Conservation (phyloP, 108 stramenopile species). For the Poteriospumella lacustris region DNA sequence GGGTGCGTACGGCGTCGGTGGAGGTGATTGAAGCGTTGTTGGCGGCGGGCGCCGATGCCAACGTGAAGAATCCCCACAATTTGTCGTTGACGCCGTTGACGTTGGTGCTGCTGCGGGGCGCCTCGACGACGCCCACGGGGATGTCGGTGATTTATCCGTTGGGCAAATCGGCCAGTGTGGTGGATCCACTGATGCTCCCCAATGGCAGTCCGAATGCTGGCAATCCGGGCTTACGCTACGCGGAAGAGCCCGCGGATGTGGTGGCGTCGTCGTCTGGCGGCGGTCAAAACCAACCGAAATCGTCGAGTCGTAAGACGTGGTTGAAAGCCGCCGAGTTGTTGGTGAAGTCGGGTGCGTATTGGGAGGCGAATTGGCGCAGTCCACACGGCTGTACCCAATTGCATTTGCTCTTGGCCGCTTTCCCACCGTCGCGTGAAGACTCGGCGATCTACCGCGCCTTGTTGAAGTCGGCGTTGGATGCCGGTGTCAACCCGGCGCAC, state of each 20-base stretch:
- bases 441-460: background rate
- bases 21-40: constrained; percentile 27
- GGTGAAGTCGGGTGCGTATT: background rate
- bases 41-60: background rate
- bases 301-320: background rate
- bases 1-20: constrained; percentile 20
- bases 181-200: no score
- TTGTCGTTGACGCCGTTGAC: background rate
- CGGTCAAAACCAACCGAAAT: no score
- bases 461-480: background rate
- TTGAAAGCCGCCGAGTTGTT: background rate
- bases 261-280: no score
- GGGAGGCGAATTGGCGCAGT: background rate
- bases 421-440: constrained; percentile 16
- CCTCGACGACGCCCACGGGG: constrained; percentile 1
- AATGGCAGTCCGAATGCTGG: no score
- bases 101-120: background rate
- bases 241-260: no score
- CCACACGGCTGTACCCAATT: background rate
- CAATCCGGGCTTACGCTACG: no score
- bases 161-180: background rate
- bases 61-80: background rate
- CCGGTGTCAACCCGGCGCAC: background rate
- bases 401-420: constrained; percentile 3
- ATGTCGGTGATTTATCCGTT: background rate